Conservation (phyloP, 2,329 filamentous ascomycete species). For the Colletotrichum scovillei region DNA sequence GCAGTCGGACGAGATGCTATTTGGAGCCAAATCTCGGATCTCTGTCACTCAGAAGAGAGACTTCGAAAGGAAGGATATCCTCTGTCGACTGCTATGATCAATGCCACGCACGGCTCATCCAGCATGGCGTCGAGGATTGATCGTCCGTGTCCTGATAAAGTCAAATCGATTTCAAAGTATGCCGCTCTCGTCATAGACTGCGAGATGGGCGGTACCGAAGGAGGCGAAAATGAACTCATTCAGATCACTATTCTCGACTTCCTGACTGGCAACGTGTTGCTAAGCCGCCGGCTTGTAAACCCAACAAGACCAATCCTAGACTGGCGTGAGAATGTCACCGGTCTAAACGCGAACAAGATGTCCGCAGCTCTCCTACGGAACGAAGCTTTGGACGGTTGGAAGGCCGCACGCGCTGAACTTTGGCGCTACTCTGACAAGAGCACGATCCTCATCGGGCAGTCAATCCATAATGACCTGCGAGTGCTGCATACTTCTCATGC, state of each 20-base stretch:
- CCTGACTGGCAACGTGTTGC: neutral
- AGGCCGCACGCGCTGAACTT: slow-evolving; percentile 53
- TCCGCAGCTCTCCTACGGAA: neutral
- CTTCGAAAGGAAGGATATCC: neutral
- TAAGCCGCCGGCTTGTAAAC: neutral
- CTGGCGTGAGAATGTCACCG: slow-evolving; percentile 5
- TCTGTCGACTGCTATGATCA: neutral
- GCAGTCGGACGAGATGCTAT: neutral
- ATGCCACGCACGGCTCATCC: neutral
- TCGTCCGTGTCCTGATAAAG: neutral
- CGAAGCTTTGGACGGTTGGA: slow-evolving; percentile 52
- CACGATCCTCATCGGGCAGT: slow-evolving; percentile 62
- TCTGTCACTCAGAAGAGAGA: neutral
- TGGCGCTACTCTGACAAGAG: slow-evolving; percentile 53
- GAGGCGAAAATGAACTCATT: neutral
- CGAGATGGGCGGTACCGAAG: neutral
- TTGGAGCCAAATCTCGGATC: too few relatives aligned
- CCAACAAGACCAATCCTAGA: neutral
- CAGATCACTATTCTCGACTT: neutral
- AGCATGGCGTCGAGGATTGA: neutral
- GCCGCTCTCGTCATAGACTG: neutral
- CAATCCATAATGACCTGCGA: slow-evolving; percentile 56
- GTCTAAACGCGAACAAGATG: neutral
- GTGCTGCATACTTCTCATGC: slow-evolving; percentile 55
- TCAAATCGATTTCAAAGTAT: too few relatives aligned